Conservation (phyloP, 306 rosid genomes). For the Lablab purpureus region DNA sequence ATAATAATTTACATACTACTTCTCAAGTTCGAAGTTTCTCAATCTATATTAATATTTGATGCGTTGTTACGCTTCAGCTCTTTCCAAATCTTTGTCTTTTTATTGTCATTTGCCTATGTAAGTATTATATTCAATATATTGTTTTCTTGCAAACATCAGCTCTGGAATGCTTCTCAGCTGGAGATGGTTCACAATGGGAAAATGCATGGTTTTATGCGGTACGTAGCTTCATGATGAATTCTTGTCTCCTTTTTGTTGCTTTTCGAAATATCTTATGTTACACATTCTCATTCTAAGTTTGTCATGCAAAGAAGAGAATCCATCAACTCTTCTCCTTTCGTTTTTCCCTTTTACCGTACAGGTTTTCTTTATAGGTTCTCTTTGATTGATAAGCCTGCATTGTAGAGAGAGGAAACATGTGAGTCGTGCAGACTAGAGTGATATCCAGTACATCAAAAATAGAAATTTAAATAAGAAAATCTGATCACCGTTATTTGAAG, state of each 20-base stretch:
- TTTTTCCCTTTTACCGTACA: neutral
- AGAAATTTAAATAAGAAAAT: neutral
- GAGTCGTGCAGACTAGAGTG: constrained; percentile 12
- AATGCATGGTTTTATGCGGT: constrained; percentile 99
- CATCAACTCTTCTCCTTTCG: constrained; percentile 4
- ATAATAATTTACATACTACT: constrained; percentile 10
- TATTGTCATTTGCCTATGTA: constrained; percentile 30
- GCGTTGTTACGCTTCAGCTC: constrained; percentile 16
- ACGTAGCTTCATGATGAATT: constrained; percentile 42
- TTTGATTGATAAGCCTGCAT: constrained; percentile 6
- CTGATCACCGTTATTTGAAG: constrained; percentile 18
- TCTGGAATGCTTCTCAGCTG: constrained; percentile 96
- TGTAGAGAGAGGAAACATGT: neutral
- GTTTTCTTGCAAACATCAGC: constrained; percentile 61
- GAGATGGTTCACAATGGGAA: constrained; percentile 95
- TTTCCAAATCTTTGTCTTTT: constrained; percentile 5
- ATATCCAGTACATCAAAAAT: neutral
- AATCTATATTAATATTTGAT: constrained; percentile 3
- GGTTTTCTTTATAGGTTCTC: constrained; percentile 5
- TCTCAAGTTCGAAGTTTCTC: constrained; percentile 5
- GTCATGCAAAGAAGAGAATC: constrained; percentile 16
- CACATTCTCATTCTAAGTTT: neutral
- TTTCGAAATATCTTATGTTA: constrained; percentile 20
- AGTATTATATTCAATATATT: neutral
- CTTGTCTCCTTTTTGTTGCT: constrained; percentile 35